phyloP scores from a whole-genome alignment of 2,329 filamentous ascomycete genomes.

The Lachnellula suecica region DNA sequence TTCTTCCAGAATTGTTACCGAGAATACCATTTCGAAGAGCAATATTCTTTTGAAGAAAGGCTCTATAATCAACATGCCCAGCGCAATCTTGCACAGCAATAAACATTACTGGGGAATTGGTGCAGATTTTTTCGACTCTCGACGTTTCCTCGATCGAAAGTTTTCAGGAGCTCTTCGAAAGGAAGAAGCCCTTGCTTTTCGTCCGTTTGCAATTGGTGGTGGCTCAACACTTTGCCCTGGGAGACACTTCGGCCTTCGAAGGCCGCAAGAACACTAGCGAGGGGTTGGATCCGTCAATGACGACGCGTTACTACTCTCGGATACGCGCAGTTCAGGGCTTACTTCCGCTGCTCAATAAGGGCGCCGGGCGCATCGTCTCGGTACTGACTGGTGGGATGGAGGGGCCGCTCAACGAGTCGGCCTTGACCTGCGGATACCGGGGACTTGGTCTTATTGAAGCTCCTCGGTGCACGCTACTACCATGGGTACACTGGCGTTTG shows the following conservation, averaged over 20 bases:
- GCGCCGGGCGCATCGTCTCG: constrained; percentile 47
- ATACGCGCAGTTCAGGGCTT: constrained; percentile 53
- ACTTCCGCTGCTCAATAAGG: constrained; percentile 49
- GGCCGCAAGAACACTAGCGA: constrained; percentile 48
- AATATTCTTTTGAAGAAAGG: too few relatives aligned
- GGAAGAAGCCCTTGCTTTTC: too few relatives aligned
- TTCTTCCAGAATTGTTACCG: too few relatives aligned
- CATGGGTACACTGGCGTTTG: constrained; percentile 46
- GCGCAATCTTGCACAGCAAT: too few relatives aligned
- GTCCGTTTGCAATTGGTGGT: too few relatives aligned
- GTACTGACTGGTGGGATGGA: constrained; percentile 51
- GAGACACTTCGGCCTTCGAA: constrained; percentile 17
- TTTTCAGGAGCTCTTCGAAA: too few relatives aligned
- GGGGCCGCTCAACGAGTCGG: constrained; percentile 40
- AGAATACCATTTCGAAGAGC: too few relatives aligned
- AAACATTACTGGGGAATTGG: too few relatives aligned
- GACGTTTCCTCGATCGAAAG: too few relatives aligned
- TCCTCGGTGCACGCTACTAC: constrained; percentile 44
- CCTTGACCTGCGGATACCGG: constrained; percentile 37
- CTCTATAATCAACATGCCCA: too few relatives aligned
- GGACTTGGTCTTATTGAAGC: constrained; percentile 33
- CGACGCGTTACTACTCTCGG: constrained; percentile 54
- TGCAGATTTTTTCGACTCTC: too few relatives aligned
- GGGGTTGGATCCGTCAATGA: constrained; percentile 48
- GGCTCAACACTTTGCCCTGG: too few relatives aligned